Evolutionary conservation across 2,329 filamentous ascomycete genomes (phyloP), one percentile per base, ranked within the genome.

Genomic region (Sporothrix globosa): DNA sequence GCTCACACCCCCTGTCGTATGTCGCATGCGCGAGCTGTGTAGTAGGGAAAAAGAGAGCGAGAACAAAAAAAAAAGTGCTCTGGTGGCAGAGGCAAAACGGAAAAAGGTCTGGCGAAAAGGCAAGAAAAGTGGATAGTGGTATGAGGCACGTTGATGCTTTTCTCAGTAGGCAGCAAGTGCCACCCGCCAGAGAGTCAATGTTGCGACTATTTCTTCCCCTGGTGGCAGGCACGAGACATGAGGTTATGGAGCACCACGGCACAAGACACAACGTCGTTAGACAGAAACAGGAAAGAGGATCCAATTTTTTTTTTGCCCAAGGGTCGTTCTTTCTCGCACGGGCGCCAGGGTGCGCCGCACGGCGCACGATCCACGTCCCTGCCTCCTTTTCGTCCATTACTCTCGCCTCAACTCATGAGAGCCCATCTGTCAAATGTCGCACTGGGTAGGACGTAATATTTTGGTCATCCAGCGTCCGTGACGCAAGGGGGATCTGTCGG

Each of bases 1-100:
- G 60, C 68, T 65, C 68, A 70, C 68, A 19, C 68, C 68, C 68
- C 60, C 56, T 39, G 67, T 66, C 61, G 60, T 41, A 50, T 67
- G 52, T 63, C 68, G 68, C 46, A 69, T 63, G 61, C 58, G 58
- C 41, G 17, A 65, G 41, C 41, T 24, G 44, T 30, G 44, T 44
- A 34, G 46, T 27, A 48, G 60, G 19, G 24, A 41, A 65, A 17
- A 48, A 19, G 60, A 14, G 4, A 24, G 11, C 3, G 24, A 4
- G 21, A 4, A 52, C 39, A n/a, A 30, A 27, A n/a, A 19, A 13
- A n/a, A 39, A 24, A 39, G 30, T 13, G 11, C 11, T 3, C 17
- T 17, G 27, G 58, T 41, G 30, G 27, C n/a, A 46, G 39, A 41
- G 30, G 56, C 7, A 44, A 34, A 34, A 1, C 34, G 34, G 34